Evolutionary conservation across 2,329 filamentous ascomycete genomes (phyloP), one percentile per base, ranked within the genome.

Genomic region (Cordyceps fumosorosea): DNA sequence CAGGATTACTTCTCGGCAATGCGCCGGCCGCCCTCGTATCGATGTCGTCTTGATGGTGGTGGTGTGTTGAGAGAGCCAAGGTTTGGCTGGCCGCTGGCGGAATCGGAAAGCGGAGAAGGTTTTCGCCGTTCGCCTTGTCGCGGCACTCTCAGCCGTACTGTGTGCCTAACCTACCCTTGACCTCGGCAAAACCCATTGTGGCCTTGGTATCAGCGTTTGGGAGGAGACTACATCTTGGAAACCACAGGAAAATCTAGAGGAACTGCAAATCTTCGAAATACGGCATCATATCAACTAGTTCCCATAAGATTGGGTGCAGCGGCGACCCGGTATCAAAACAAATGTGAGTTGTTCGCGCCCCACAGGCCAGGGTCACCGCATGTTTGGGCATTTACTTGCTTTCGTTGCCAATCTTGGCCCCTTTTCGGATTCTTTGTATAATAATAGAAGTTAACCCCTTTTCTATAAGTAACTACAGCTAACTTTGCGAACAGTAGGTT

Each of bases 101-200:
- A 57, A 57, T n/a, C 60, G 60, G 60, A 51, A 47, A 45, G 26
- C 60, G 60, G 60, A 62, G 54, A 62, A 57, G 48, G 22, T 47
- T 62, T 62, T 42, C 40, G 48, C 53, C 60, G 53, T 37, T n/a
- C 34, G 45, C 54, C 60, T 51, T 20, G 50, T 37, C 40, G 37
- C 26, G 11, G 50, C 18, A 16, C 20, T 5, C 5, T 37, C 29
- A 3, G 5, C 52, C 2, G 5, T 37, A 37, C 34, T 37, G 5
- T 22, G 18, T 44, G 34, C 48, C 48, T 22, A 3, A 42, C 56
- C 47, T 60, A 60, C 57, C 57, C 57, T 45, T 52, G 57, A 60
- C 50, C 47, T 60, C 32, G 48, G 47, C 47, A 52, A 18, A 44
- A 14, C 5, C 4, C 40, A 42, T 18, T 14, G 18, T 3, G 16